Percentiles rank a stretch among this genome's conserved stretches.
Conservation (phyloP, 768 basidiomycete species). For the Leccinellum luteum region DNA sequence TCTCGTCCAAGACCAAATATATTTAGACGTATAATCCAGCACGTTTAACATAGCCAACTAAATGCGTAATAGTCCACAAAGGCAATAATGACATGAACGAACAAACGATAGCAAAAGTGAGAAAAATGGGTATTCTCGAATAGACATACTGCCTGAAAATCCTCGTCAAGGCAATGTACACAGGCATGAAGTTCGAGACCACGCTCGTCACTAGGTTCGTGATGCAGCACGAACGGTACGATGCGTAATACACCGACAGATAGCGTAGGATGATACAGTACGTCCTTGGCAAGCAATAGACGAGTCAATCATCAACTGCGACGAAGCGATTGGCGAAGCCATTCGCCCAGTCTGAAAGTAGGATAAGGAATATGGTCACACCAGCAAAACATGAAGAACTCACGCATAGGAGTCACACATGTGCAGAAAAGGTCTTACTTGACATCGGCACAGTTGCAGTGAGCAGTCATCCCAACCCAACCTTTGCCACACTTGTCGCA, state of each 20-base stretch:
- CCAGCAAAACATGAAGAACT: constrained; percentile 4
- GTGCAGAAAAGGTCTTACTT: constrained; percentile 43
- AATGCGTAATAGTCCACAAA: constrained; percentile 14
- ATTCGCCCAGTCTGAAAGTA: constrained; percentile 30
- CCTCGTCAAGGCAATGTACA: constrained; percentile 20
- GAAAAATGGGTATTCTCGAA: constrained; percentile 8
- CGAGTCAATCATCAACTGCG: constrained; percentile 40
- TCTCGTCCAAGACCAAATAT: neutral
- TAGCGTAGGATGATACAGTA: constrained; percentile 34
- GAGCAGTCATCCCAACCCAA: constrained; percentile 49
- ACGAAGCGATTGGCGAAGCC: constrained; percentile 38
- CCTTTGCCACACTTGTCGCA: constrained; percentile 76
- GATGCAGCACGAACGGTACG: constrained; percentile 55
- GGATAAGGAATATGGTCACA: constrained; percentile 16
- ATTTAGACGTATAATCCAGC: constrained; percentile 17
- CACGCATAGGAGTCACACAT: constrained; percentile 29
- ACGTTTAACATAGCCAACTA: constrained; percentile 1
- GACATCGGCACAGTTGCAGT: constrained; percentile 64
- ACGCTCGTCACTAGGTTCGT: constrained; percentile 67
- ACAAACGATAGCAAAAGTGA: neutral
- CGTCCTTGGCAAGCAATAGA: constrained; percentile 32
- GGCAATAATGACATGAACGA: constrained; percentile 1
- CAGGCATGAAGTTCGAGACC: constrained; percentile 47
- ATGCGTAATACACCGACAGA: constrained; percentile 57
- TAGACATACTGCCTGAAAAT: constrained; percentile 24